Base-by-base conservation (phyloP, 805 yeast genomes). In the Suhomyces sp. region DNA sequence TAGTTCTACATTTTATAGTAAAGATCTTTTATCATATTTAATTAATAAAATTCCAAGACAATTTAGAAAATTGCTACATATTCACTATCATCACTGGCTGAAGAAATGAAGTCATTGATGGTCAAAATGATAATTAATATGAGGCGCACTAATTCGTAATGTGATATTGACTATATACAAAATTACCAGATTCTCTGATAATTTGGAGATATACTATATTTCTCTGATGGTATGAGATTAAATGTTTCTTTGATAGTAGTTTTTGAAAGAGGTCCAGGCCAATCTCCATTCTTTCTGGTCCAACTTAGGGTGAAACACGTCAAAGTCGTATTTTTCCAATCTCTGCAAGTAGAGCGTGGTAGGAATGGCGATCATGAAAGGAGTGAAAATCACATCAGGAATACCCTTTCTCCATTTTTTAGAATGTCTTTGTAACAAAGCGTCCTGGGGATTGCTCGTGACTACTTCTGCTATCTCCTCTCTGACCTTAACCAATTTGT, bases 351-450 rank as follows among this genome's bases (percentile, higher is more conserved):
- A 90, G 40, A 87, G 75, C 15, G 79, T 67, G 0, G 87, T 77
- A 0, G 96, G 96, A 3, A 87, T 73, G 0, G 85, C 80, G 17
- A 77, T 70, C 89, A 89, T 80, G 54, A 82, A 78, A 2, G 96
- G 93, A 2, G 85, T 77, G 58, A 79, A 84, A 24, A 87, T 57
- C 26, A 84, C 85, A 61, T 87, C 92, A 0, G 88, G 87, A 5
- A 85, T 54, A 1, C 76, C 75, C 10, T 63, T 59, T 48, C 73
- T 73, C 81, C 86, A 79, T 7, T 60, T 61, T 23, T 62, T 64
- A 26, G 69, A 58, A 45, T 67, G 59, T 31, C 44, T 56, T 40
- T 60, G 59, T 6, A 65, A 68, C 56, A 62, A 64, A 35, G 59
- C 56, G 48, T 65, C 60, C 38, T 63, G 66, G 0, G 60, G 57